These are phyloP conservation scores for Neophaeococcomyces aloes DNA, from an alignment of 2,329 filamentous ascomycete species.

Conservation along the genomic window DNA sequence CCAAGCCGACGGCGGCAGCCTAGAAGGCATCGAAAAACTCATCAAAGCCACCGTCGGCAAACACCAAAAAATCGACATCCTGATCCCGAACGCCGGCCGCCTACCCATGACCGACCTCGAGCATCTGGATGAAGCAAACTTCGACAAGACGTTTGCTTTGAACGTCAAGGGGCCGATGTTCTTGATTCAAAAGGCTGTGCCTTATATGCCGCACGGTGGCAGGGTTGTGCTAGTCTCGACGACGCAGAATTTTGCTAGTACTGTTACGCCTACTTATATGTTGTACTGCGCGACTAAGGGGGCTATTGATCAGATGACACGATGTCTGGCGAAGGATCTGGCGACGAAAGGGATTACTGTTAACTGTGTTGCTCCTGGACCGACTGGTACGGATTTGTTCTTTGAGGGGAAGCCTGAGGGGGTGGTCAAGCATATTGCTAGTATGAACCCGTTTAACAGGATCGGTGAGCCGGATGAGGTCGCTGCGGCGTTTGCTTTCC, in stretches of 20 bases:
- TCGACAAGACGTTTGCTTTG: slow-evolving; percentile 39
- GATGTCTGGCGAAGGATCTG: slow-evolving; percentile 47
- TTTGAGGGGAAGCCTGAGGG: slow-evolving; percentile 40
- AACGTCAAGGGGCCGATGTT: slow-evolving; percentile 52
- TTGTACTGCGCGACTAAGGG: slow-evolving; percentile 49
- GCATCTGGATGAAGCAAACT: slow-evolving; percentile 35
- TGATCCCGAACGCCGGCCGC: slow-evolving; percentile 47
- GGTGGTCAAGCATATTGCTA: slow-evolving; percentile 34
- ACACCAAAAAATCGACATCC: slow-evolving; percentile 49
- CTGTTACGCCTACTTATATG: slow-evolving; percentile 37
- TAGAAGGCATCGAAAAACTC: slow-evolving; percentile 39
- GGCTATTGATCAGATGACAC: slow-evolving; percentile 49
- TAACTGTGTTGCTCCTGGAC: slow-evolving; percentile 44
- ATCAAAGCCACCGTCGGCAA: slow-evolving; percentile 39
- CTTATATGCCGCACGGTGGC: slow-evolving; percentile 41
- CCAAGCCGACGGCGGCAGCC: slow-evolving; percentile 44
- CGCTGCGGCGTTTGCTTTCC: slow-evolving; percentile 37
- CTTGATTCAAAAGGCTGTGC: slow-evolving; percentile 41
- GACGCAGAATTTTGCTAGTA: slow-evolving; percentile 28
- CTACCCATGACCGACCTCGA: slow-evolving; percentile 43
- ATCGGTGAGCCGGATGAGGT: slow-evolving; percentile 43
- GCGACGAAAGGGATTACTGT: slow-evolving; percentile 39
- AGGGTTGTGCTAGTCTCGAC: slow-evolving; percentile 47
- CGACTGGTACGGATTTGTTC: slow-evolving; percentile 48
- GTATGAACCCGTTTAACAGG: slow-evolving; percentile 35